These are phyloP conservation scores for Cercospora citrullina DNA, from an alignment of 2,329 filamentous ascomycete species.

Conservation along the genomic window DNA sequence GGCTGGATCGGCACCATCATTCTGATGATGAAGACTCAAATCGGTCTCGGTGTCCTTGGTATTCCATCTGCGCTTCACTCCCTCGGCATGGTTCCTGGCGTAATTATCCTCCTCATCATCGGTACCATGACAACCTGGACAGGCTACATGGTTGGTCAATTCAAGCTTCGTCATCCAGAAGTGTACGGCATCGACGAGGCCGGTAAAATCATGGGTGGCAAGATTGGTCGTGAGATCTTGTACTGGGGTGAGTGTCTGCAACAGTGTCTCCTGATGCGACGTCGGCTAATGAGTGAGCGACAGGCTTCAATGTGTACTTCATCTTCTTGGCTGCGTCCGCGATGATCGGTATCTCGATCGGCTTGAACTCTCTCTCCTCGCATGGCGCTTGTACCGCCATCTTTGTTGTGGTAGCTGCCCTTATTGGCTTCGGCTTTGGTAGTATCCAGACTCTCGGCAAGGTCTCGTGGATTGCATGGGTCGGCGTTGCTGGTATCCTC, in stretches of 20 bases:
- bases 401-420: conserved; percentile 45
- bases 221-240: conserved; percentile 53
- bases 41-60: conserved; percentile 52
- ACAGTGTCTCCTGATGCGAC: not conserved
- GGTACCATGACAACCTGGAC: conserved; percentile 52
- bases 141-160: conserved; percentile 52
- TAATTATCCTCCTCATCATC: conserved; percentile 47
- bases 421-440: conserved; percentile 42
- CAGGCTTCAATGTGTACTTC: conserved; percentile 24
- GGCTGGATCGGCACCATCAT: conserved; percentile 48
- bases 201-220: conserved; percentile 56
- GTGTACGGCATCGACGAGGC: conserved; percentile 61
- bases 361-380: conserved; percentile 32
- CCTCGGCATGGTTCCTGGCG: conserved; percentile 52
- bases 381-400: conserved; percentile 43
- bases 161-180: conserved; percentile 56
- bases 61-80: conserved; percentile 47
- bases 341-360: conserved; percentile 33
- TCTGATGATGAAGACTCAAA: conserved; percentile 51
- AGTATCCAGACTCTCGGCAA: conserved; percentile 42
- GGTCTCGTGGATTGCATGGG: conserved; percentile 41
- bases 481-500: conserved; percentile 34
- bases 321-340: conserved; percentile 42
- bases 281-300: not conserved
- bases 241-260: conserved; percentile 23